Evolutionary conservation across 2,329 filamentous ascomycete genomes (phyloP).

Genomic region (Clonostachys chloroleuca): DNA sequence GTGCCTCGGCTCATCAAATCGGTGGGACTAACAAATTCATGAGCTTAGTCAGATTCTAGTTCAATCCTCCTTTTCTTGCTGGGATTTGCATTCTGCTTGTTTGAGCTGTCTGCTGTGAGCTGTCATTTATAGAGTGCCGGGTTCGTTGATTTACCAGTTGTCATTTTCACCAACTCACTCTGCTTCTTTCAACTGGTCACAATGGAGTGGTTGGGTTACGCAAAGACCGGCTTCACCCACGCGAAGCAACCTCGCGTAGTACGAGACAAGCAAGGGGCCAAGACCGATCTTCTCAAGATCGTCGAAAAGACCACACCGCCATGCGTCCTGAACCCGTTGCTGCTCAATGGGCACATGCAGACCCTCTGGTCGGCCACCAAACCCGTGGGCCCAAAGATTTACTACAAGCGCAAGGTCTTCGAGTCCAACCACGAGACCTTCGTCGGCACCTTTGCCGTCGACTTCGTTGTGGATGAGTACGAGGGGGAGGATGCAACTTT

Average conservation of each 20-base stretch:
- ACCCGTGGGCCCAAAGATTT: conserved; percentile 65
- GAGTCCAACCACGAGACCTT: conserved; percentile 46
- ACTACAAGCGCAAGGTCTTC: conserved; percentile 63
- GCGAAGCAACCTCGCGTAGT: conserved; percentile 51
- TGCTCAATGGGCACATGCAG: conserved; percentile 93
- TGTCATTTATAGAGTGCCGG: too few relatives aligned
- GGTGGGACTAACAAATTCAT: too few relatives aligned
- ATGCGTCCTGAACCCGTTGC: conserved; percentile 82
- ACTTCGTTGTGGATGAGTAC: conserved; percentile 67
- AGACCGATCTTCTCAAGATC: conserved; percentile 65
- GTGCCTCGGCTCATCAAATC: too few relatives aligned
- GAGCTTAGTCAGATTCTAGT: too few relatives aligned
- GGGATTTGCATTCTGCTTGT: too few relatives aligned
- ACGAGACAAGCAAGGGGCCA: conserved; percentile 52
- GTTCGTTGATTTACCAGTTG: too few relatives aligned
- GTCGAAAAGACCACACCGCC: conserved; percentile 72
- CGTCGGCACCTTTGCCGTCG: conserved; percentile 79
- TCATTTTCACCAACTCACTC: too few relatives aligned
- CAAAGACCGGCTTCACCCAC: conserved; percentile 63
- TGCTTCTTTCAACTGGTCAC: conserved; percentile 1
- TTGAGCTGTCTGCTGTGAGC: too few relatives aligned
- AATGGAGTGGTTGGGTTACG: conserved; percentile 66
- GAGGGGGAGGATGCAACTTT: conserved; percentile 54
- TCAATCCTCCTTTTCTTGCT: too few relatives aligned
- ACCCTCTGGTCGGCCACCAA: conserved; percentile 81